Evolutionary conservation across 1,139 yeast species (phyloP).

Genomic region (Taiozyma sp.): DNA sequence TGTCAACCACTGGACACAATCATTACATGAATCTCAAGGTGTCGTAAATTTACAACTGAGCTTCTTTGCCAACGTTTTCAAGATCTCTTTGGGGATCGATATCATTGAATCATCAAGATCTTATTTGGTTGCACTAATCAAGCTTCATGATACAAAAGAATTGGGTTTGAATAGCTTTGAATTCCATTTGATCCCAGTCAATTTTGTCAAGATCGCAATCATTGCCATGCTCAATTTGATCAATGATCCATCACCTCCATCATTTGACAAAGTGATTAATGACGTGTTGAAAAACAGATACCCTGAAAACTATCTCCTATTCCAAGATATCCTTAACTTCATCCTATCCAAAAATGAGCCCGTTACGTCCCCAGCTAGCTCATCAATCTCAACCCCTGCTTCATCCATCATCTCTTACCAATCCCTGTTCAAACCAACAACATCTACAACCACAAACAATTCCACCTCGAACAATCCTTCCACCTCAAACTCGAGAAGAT

Average conservation of each 20-base stretch:
- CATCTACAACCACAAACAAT: not conserved
- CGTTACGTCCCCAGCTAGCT: not conserved
- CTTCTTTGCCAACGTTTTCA: slow-evolving; percentile 17
- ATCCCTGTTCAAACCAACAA: not conserved
- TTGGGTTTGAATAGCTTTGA: slow-evolving; percentile 22
- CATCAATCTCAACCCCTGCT: not conserved
- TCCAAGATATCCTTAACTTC: slow-evolving; percentile 14
- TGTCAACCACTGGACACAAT: slow-evolving; percentile 9
- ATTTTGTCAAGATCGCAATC: slow-evolving; percentile 19
- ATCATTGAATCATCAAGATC: slow-evolving; percentile 1
- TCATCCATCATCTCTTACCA: not conserved
- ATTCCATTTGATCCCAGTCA: slow-evolving; percentile 22
- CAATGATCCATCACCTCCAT: slow-evolving; percentile 3
- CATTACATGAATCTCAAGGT: not conserved
- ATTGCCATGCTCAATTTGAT: slow-evolving; percentile 17
- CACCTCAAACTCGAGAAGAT: not conserved
- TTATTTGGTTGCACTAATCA: slow-evolving; percentile 7
- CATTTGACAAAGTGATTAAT: slow-evolving; percentile 13
- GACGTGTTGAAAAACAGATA: slow-evolving; percentile 20
- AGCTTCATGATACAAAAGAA: slow-evolving; percentile 18
- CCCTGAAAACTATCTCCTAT: slow-evolving; percentile 22
- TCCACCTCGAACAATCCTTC: not conserved
- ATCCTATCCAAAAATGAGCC: slow-evolving; percentile 3
- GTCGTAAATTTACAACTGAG: slow-evolving; percentile 17
- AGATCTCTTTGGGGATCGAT: slow-evolving; percentile 13